Percentiles rank a stretch among this genome's conserved stretches.
phyloP scores from a whole-genome alignment of 176 grass and related monocot species.

The Hsuehochloa calcarea region DNA sequence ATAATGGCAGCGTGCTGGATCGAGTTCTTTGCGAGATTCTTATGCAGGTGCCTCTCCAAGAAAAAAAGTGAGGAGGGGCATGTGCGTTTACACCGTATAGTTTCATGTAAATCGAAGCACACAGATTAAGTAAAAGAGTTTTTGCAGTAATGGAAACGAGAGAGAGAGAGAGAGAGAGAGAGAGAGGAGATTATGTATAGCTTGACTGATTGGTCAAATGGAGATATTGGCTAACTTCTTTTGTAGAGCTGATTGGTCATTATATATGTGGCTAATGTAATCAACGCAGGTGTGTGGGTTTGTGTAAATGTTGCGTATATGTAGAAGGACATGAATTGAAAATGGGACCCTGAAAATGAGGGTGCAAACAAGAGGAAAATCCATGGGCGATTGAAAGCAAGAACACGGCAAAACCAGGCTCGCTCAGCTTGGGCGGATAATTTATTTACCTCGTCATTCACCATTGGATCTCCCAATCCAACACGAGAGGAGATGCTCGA shows the following conservation, averaged over 20 bases:
- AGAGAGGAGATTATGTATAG: constrained; percentile 24
- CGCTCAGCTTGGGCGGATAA: background rate
- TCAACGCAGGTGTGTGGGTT: background rate
- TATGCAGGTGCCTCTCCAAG: constrained; percentile 9
- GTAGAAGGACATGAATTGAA: background rate
- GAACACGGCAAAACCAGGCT: background rate
- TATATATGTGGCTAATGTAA: background rate
- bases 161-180: background rate
- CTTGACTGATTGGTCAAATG: constrained; percentile 40
- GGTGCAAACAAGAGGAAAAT: background rate
- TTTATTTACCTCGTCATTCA: background rate
- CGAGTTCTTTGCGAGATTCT: constrained; percentile 13
- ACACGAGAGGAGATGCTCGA: background rate
- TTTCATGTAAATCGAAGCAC: constrained; percentile 37
- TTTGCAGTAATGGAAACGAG: constrained; percentile 27
- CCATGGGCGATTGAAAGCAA: background rate
- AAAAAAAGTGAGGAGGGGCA: constrained; percentile 21
- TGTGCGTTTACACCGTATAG: constrained; percentile 26
- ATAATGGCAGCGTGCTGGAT: background rate
- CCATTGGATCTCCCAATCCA: background rate
- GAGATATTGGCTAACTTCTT: constrained; percentile 19
- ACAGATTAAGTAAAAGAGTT: constrained; percentile 28
- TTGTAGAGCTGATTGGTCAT: constrained; percentile 2
- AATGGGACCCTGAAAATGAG: background rate
- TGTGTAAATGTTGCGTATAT: background rate